phyloP scores from a whole-genome alignment of 495 filamentous ascomycete species.

The Bombardia bombarda region DNA sequence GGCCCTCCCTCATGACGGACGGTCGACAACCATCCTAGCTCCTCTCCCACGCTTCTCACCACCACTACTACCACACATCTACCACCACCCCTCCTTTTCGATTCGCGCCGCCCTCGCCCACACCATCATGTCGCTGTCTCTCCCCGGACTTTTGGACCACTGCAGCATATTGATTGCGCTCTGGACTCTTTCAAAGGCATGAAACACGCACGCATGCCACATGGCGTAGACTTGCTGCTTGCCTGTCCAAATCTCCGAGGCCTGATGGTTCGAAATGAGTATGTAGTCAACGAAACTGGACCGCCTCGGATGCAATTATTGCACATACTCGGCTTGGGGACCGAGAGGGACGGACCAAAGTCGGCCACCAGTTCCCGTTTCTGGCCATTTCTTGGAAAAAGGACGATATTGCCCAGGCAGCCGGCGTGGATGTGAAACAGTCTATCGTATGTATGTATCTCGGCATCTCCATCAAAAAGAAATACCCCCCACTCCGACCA shows the following conservation, averaged over 20 bases:
- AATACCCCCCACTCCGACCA: background rate
- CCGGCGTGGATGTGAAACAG: slow-evolving; percentile 4
- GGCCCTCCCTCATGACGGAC: slow-evolving; percentile 6
- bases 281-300: no score
- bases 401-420: slow-evolving; percentile 1
- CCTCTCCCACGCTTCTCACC: slow-evolving; percentile 1
- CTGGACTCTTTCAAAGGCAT: slow-evolving; percentile 2
- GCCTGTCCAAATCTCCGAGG: background rate
- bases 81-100: slow-evolving; percentile 9
- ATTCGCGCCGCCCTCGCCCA: slow-evolving; percentile 8
- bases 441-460: slow-evolving; percentile 4
- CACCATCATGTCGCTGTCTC: slow-evolving; percentile 20
- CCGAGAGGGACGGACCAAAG: no score
- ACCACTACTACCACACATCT: slow-evolving; percentile 4
- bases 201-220: slow-evolving; percentile 3
- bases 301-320: no score
- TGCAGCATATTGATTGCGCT: slow-evolving; percentile 17
- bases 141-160: slow-evolving; percentile 15
- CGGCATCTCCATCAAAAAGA: background rate
- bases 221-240: slow-evolving; percentile 7
- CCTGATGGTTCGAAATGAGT: no score
- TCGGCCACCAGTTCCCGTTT: background rate
- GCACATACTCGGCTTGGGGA: no score
- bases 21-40: slow-evolving; percentile 8
- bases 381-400: background rate